Base-by-base conservation (phyloP, 2,329 filamentous ascomycete species). In the Mycosphaerella sp. region DNA sequence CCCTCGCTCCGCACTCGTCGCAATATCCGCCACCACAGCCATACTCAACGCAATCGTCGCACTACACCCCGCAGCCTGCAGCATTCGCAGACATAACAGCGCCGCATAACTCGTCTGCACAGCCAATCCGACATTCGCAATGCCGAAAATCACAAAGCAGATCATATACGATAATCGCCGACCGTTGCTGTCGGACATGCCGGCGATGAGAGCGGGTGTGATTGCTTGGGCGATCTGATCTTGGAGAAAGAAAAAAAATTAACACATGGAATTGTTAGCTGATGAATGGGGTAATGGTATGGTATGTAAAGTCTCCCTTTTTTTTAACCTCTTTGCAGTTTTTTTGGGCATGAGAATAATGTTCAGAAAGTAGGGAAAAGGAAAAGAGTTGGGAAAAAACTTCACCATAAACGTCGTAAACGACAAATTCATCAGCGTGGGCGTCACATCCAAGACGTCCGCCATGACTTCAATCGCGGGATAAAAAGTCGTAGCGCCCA, bases 341-440 rank as follows among this genome's bases (percentile, higher is more conserved):
- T n/a, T n/a, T n/a, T n/a, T n/a, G n/a, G n/a, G n/a, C n/a, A n/a
- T n/a, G n/a, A n/a, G n/a, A n/a, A n/a, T n/a, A n/a, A n/a, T n/a
- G n/a, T n/a, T n/a, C n/a, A n/a, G n/a, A n/a, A n/a, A n/a, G n/a
- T n/a, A n/a, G n/a, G n/a, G n/a, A n/a, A n/a, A n/a, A n/a, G n/a
- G n/a, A n/a, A n/a, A n/a, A n/a, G n/a, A n/a, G n/a, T n/a, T n/a
- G n/a, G n/a, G n/a, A n/a, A n/a, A 39, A 40, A 21, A 53, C 25
- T 43, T 43, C 36, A 49, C 64, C 78, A 82, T 80, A 62, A 80
- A 84, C 1, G 79, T 80, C 3, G 80, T 83, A 36, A 79, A 62
- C 6, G 75, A 75, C 45, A 79, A 62, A 60, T 78, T 78, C 57
- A 78, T 72, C 42, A 70, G 50, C 6, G 60, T 63, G 10, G 61